These are phyloP conservation scores for Cupressus sempervirens DNA, from an alignment of 75 land plant genomes.

Conservation along the genomic window DNA sequence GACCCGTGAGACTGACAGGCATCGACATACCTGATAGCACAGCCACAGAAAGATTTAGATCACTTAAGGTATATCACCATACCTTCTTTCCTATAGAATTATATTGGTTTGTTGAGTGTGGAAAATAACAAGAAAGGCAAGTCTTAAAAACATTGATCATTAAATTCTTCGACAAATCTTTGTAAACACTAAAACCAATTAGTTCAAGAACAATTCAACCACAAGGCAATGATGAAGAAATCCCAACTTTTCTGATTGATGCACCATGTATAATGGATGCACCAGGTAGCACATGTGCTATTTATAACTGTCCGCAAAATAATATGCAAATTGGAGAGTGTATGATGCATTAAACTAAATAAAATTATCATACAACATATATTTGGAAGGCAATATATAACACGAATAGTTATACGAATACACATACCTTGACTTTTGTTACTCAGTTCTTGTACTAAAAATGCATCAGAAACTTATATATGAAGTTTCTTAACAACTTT, in stretches of 20 bases:
- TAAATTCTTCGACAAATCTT: not conserved
- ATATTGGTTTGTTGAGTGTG: not conserved
- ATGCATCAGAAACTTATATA: too few relatives aligned
- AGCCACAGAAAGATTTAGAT: not conserved
- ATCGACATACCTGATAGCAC: constrained; percentile 6
- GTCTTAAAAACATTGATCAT: not conserved
- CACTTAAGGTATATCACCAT: not conserved
- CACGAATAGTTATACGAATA: too few relatives aligned
- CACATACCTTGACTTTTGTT: too few relatives aligned
- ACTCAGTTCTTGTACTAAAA: too few relatives aligned
- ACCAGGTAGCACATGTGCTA: too few relatives aligned
- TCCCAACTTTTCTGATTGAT: not conserved
- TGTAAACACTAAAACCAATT: not conserved
- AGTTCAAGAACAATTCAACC: not conserved
- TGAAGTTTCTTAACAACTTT: too few relatives aligned
- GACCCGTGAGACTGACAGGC: not conserved
- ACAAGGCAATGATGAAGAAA: not conserved
- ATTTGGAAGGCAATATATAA: not conserved
- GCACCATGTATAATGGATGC: too few relatives aligned
- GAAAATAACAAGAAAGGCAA: not conserved
- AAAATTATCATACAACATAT: not conserved
- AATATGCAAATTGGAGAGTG: not conserved
- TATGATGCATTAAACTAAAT: not conserved
- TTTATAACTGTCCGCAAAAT: too few relatives aligned
- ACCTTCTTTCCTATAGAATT: not conserved